Conservation (phyloP, 2,329 filamentous ascomycete genomes). For the Epichloe sibirici region DNA sequence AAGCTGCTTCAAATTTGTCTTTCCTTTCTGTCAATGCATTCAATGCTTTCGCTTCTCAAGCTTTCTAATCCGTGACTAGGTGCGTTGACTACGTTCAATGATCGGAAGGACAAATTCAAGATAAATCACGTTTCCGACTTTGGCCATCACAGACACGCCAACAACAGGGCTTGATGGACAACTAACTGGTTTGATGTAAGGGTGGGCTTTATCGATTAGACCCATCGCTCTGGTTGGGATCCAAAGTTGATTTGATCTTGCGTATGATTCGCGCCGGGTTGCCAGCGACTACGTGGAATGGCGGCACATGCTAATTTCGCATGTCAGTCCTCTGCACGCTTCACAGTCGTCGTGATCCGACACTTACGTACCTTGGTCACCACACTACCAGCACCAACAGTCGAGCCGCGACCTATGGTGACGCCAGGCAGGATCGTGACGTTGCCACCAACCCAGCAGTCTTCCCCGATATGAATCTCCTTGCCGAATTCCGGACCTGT, state of each 20-base stretch:
- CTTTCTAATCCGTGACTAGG: too few relatives aligned
- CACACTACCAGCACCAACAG: constrained; percentile 69
- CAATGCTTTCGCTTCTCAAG: too few relatives aligned
- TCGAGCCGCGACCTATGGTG: constrained; percentile 61
- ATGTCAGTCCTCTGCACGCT: constrained; percentile 33
- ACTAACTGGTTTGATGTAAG: too few relatives aligned
- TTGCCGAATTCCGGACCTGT: constrained; percentile 63
- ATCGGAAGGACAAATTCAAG: too few relatives aligned
- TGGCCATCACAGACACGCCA: too few relatives aligned
- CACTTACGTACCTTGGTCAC: constrained; percentile 52
- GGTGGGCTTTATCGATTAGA: constrained; percentile 1
- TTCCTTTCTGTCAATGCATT: background rate
- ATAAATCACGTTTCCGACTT: too few relatives aligned
- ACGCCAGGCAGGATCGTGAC: constrained; percentile 63
- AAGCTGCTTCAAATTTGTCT: too few relatives aligned
- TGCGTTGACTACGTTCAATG: too few relatives aligned
- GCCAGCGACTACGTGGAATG: constrained; percentile 16
- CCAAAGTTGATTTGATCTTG: constrained; percentile 2
- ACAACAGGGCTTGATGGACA: too few relatives aligned
- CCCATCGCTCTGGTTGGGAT: background rate
- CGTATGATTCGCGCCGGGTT: constrained; percentile 12
- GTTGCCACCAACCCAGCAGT: constrained; percentile 70
- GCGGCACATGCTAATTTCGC: constrained; percentile 15
- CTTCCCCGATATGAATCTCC: constrained; percentile 63
- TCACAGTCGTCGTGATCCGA: constrained; percentile 35